Evolutionary conservation across 305 asterid species (phyloP), one percentile per base, ranked within the genome.

Genomic region (Andrographis paniculata): DNA sequence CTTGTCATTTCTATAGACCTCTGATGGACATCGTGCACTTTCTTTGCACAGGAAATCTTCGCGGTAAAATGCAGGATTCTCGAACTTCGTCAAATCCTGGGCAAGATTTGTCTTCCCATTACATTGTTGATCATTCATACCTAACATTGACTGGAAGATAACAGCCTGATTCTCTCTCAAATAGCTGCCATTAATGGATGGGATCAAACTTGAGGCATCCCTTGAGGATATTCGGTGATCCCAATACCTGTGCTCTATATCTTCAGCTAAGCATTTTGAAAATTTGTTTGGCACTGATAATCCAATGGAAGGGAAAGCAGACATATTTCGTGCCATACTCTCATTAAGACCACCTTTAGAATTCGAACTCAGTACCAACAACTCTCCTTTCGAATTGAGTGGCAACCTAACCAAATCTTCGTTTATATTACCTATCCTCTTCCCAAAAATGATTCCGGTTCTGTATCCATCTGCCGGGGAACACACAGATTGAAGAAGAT

Each of bases 331-430:
- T 20, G 56, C 68, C 28, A 54, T 67, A 28, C 28, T 41, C 59
- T 63, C 69, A 28, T 49, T 54, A 27, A 60, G 41, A 68, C 61
- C 52, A 7, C 58, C 52, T 50, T 48, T 62, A 64, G 46, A 62
- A 24, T 48, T 67, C 37, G 77, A 68, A 53, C 61, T 65, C 58
- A 56, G 23, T 53, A 59, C 51, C 42, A 72, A 67, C 30, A 79
- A 53, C 66, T 68, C 79, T 63, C 88, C 79, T 14, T 67, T 78
- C 17, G 83, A 79, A 52, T 73, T 79, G 49, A 79, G 77, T 35
- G 84, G 84, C 71, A 75, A 67, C 10, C 84, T 68, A 41, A 75
- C 39, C 48, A 55, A 59, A 48, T 56, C 50, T 35, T 61, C 72
- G 18, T 52, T 61, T 43, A 36, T 19, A 24, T 66, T 44, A 36